Evolutionary conservation across 352 stramenopile genomes (phyloP), one percentile per base, ranked within the genome.

Genomic region (Pythium sukuiense): DNA sequence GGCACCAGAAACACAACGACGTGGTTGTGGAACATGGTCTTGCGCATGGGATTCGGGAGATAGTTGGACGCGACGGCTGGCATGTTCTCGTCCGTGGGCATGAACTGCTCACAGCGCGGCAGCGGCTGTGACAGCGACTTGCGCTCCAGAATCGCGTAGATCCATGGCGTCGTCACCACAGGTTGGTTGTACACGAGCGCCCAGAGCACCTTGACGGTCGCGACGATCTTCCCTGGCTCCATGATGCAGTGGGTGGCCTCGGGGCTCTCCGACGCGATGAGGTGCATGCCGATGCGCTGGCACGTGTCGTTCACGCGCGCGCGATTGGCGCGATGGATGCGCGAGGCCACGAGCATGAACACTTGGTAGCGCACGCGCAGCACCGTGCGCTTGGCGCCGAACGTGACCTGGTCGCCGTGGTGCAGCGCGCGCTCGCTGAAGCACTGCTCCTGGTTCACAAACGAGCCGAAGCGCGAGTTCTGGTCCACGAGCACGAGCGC

Each of bases 171-270:
- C 50, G 75, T 88, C 53, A 96, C 88, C 55, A 96, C 84, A 0
- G 83, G 87, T 52, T 95, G 88, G 50, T 88, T 92, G 68, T 89
- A 88, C 59, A 95, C 86, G 16, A 96, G 76, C 11, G 88, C 84
- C 88, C 88, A 96, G 11, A 96, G 76, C 59, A 95, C 81, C 55
- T 96, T 96, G 27, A 93, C 80, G 1, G 88, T 96, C 27, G 85
- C 88, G 32, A 95, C 81, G 65, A 94, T 83, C 39, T 69, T 77
- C 6, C 83, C 88, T n/a, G 82, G 75, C 55, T 96, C 88, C 83
- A 93, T 90, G 63, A 96, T 88, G 60, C 88, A 96, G 56, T 96
- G 87, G 7, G 87, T 96, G 9, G 85, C 85, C 29, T 89, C 70
- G 57, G 83, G 80, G 48, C 69, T 87, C 59, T 89, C 72, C 1